phyloP scores from a whole-genome alignment of 345 rosid species.

The Stellera chamaejasme region DNA sequence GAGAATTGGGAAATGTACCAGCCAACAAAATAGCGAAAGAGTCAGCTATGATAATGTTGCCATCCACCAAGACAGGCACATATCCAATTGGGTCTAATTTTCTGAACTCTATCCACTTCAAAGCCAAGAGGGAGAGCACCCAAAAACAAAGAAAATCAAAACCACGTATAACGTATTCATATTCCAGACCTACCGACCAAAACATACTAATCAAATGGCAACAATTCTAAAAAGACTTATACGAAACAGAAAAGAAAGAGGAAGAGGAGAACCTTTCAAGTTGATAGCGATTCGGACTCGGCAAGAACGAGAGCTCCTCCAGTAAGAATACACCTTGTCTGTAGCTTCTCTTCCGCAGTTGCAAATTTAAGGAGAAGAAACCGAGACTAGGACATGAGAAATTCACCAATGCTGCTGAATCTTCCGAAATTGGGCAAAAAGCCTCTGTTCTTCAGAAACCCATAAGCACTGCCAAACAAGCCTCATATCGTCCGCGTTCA shows the following conservation, averaged over 20 bases:
- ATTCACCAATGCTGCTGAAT: slow-evolving; percentile 53
- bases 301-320: no score
- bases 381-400: not conserved
- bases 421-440: slow-evolving; percentile 70
- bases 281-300: no score
- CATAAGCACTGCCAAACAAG: slow-evolving; percentile 70
- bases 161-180: not conserved
- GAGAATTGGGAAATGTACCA: not conserved
- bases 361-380: no score
- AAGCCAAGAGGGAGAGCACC: not conserved
- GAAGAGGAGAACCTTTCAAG: no score
- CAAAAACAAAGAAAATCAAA: not conserved
- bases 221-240: no score
- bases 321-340: no score
- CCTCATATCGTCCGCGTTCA: slow-evolving; percentile 88
- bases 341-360: no score
- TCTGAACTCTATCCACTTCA: slow-evolving; percentile 36
- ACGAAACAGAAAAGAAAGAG: no score
- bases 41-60: slow-evolving; percentile 53
- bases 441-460: slow-evolving; percentile 52
- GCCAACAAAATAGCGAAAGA: slow-evolving; percentile 74
- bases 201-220: not conserved
- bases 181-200: no score
- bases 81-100: slow-evolving; percentile 75
- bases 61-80: slow-evolving; percentile 74